Evolutionary conservation across 257 asterid genomes (phyloP).

Genomic region (Linaria vulgaris): DNA sequence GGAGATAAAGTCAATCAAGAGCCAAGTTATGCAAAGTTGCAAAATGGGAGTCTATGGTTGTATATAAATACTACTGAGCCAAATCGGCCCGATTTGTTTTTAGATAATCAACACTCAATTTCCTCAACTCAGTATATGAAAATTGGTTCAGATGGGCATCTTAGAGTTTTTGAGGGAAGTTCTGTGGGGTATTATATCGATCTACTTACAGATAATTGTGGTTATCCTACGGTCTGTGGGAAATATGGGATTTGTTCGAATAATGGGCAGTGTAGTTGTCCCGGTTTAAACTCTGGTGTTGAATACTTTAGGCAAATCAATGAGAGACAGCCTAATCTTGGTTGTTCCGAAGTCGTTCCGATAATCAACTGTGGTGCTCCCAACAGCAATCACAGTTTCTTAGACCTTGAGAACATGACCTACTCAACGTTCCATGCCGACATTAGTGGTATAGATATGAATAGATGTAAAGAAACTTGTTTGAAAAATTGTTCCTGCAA

Average conservation of each 20-base stretch:
- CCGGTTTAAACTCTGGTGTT: slow-evolving; percentile 23
- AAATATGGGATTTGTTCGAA: slow-evolving; percentile 38
- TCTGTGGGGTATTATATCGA: slow-evolving; percentile 33
- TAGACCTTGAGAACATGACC: slow-evolving; percentile 33
- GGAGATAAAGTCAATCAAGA: slow-evolving; percentile 15
- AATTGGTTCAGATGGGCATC: slow-evolving; percentile 42
- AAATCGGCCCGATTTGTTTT: neutral
- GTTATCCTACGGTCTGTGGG: slow-evolving; percentile 50
- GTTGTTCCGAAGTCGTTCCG: slow-evolving; percentile 40
- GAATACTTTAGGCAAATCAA: slow-evolving; percentile 25
- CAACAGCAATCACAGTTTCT: slow-evolving; percentile 19
- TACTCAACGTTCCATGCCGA: slow-evolving; percentile 25
- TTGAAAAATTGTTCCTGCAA: slow-evolving; percentile 44
- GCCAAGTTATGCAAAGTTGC: slow-evolving; percentile 34
- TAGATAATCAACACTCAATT: too few species aligned
- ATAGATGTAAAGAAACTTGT: slow-evolving; percentile 39
- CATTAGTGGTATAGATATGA: slow-evolving; percentile 7
- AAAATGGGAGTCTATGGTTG: slow-evolving; percentile 42
- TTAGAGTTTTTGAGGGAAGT: slow-evolving; percentile 39
- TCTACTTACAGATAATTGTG: slow-evolving; percentile 30
- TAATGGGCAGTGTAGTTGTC: slow-evolving; percentile 41
- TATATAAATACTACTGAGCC: slow-evolving; percentile 32
- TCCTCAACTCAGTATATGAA: slow-evolving; percentile 40
- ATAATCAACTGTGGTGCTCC: slow-evolving; percentile 30
- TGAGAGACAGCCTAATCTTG: slow-evolving; percentile 36